Percentiles rank a stretch among this genome's conserved stretches.
Conservation (phyloP, 2,329 filamentous ascomycete genomes). For the Penicillium sp. region DNA sequence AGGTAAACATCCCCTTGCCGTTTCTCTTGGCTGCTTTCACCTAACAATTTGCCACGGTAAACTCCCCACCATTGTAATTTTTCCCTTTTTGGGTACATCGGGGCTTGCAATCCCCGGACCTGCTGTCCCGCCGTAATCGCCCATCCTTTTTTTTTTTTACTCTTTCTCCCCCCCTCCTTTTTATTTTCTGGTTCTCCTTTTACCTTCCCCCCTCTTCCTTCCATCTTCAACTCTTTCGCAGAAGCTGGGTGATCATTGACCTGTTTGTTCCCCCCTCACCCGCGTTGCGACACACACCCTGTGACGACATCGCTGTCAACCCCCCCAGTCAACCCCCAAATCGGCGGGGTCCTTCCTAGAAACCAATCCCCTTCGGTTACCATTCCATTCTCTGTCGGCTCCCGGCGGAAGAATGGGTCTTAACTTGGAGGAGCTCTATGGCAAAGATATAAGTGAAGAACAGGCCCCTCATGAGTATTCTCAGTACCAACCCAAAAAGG, state of each 20-base stretch:
- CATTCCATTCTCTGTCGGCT: slow-evolving; percentile 42
- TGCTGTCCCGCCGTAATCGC: slow-evolving; percentile 24
- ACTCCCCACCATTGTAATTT: slow-evolving; percentile 26
- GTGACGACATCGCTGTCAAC: slow-evolving; percentile 29
- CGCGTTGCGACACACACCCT: slow-evolving; percentile 24
- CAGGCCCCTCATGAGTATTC: slow-evolving; percentile 48
- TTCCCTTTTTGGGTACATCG: slow-evolving; percentile 23
- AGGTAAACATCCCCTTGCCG: not conserved
- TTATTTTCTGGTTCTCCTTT: slow-evolving; percentile 6
- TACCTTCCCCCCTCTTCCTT: slow-evolving; percentile 10
- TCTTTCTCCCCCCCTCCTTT: slow-evolving; percentile 11
- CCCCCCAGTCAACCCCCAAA: slow-evolving; percentile 8
- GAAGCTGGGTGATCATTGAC: slow-evolving; percentile 25
- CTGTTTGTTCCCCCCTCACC: slow-evolving; percentile 11
- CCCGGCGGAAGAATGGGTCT: slow-evolving; percentile 53
- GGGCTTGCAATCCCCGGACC: slow-evolving; percentile 24
- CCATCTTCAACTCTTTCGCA: slow-evolving; percentile 7
- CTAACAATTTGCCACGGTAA: slow-evolving; percentile 18
- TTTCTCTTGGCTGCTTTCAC: slow-evolving; percentile 14
- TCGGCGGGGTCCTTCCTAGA: slow-evolving; percentile 21
- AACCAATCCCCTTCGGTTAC: slow-evolving; percentile 15
- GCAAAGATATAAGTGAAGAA: slow-evolving; percentile 48
- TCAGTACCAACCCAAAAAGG: slow-evolving; percentile 56
- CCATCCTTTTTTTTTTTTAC: slow-evolving; percentile 3
- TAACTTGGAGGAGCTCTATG: slow-evolving; percentile 50